Base-by-base conservation (phyloP, 1,139 yeast species). In the Yamadazyma sp. region DNA sequence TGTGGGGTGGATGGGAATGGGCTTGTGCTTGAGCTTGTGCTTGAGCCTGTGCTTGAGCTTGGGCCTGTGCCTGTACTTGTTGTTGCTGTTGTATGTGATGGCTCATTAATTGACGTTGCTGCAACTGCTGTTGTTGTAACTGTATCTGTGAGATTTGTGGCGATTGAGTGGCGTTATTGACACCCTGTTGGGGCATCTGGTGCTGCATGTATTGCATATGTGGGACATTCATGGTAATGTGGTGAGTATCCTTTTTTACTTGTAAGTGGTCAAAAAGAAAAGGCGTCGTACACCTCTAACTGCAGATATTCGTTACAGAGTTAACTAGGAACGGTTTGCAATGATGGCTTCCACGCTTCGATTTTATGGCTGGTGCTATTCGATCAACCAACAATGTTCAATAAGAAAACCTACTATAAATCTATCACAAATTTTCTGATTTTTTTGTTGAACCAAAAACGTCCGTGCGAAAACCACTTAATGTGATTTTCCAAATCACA, bases 121-220 rank as follows among this genome's bases (percentile, higher is more conserved):
- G 66, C 45, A 69, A 73, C 37, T 66, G 64, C 41, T 59, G 64
- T 33, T 56, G 70, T 34, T 60, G 69, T 46, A 64, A 56, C 44
- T 66, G 75, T 27, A 67, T 49, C 43, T 64, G 75, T 2, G 47
- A 42, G 3, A 69, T 53, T 47, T 64, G 76, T 1, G 75, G 73
- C 30, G 73, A 65, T 41, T 62, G 70, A 15, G 59, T 55, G 23
- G 49, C 39, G 16, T 54, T 48, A 39, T 47, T 55, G 32, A 53
- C 52, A 18, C 53, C 59, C 33, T 56, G 68, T 47, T 52, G 69
- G 35, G 57, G 66, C 44, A 53, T 48, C 48, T 58, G 66, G 37
- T 57, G 70, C 53, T 66, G 76, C 45, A 71, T 58, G 52, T 68
- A 70, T 50, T 69, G 76, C 39, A 70, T 65, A 47, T 70, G 77